Percentiles rank a stretch among this genome's conserved stretches.
Conservation (phyloP, 441 rosid genomes). For the Bocquillonia castaneifolia region DNA sequence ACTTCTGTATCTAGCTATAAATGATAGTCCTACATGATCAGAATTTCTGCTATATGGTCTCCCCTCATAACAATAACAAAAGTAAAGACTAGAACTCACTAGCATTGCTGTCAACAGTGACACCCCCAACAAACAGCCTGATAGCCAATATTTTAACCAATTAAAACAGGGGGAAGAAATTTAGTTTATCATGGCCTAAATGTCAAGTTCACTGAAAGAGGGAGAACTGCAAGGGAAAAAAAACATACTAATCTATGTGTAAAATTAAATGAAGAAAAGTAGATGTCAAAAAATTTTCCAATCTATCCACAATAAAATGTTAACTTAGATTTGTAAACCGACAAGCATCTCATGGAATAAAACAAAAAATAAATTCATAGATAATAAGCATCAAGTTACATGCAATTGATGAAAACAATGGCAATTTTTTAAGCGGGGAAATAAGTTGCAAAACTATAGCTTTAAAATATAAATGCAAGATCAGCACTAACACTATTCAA, state of each 20-base stretch:
- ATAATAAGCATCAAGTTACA: too few species aligned
- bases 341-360: neutral
- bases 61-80: neutral
- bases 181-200: neutral
- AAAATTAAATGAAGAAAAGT: neutral
- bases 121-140: neutral
- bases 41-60: neutral
- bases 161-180: neutral
- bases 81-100: neutral
- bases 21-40: neutral
- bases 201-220: neutral
- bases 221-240: neutral
- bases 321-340: neutral
- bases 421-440: neutral
- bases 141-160: neutral
- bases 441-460: neutral
- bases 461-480: neutral
- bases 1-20: neutral
- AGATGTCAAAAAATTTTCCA: neutral
- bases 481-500: neutral
- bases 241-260: neutral
- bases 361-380: neutral
- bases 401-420: too few species aligned
- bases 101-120: neutral
- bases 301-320: neutral